Conservation (phyloP, 768 basidiomycete genomes). For the Tulasnella sp. region DNA sequence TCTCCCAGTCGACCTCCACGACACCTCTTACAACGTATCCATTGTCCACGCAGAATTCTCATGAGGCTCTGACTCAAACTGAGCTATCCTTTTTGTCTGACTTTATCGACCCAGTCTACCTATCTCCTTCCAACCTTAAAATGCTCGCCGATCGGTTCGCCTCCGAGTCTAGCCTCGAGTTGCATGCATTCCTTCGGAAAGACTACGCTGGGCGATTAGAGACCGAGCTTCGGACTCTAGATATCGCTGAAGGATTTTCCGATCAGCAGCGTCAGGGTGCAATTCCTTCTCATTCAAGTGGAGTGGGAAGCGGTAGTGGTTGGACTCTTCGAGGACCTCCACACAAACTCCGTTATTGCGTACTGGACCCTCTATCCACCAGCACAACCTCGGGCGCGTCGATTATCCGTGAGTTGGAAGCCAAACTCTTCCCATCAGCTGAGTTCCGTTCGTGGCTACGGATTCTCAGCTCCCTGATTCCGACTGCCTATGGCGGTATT, state of each 20-base stretch:
- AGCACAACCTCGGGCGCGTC: neutral
- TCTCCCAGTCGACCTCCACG: slow-evolving; percentile 49
- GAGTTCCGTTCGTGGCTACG: slow-evolving; percentile 92
- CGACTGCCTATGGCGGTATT: slow-evolving; percentile 53
- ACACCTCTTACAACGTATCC: slow-evolving; percentile 50
- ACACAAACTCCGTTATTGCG: slow-evolving; percentile 89
- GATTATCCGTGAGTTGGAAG: slow-evolving; percentile 23
- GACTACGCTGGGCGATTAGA: slow-evolving; percentile 63
- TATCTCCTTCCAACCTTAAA: slow-evolving; percentile 71
- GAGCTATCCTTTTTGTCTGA: slow-evolving; percentile 66
- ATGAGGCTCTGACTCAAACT: slow-evolving; percentile 44
- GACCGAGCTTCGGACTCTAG: slow-evolving; percentile 52
- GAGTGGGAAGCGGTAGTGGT: slow-evolving; percentile 38
- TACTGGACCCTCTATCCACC: slow-evolving; percentile 36
- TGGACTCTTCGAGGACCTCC: slow-evolving; percentile 84
- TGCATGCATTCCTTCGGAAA: slow-evolving; percentile 74
- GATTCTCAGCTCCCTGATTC: slow-evolving; percentile 61
- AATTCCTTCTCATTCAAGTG: slow-evolving; percentile 63
- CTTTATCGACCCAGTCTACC: slow-evolving; percentile 86
- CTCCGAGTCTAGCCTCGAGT: slow-evolving; percentile 78
- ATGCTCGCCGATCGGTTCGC: slow-evolving; percentile 73
- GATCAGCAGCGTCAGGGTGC: slow-evolving; percentile 41
- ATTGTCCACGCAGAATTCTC: slow-evolving; percentile 31
- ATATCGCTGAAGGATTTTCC: slow-evolving; percentile 56
- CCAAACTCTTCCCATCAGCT: slow-evolving; percentile 64